Evolutionary conservation across 106 monocot genomes (phyloP), one percentile per base, ranked within the genome.

Genomic region (Dioscorea alata): DNA sequence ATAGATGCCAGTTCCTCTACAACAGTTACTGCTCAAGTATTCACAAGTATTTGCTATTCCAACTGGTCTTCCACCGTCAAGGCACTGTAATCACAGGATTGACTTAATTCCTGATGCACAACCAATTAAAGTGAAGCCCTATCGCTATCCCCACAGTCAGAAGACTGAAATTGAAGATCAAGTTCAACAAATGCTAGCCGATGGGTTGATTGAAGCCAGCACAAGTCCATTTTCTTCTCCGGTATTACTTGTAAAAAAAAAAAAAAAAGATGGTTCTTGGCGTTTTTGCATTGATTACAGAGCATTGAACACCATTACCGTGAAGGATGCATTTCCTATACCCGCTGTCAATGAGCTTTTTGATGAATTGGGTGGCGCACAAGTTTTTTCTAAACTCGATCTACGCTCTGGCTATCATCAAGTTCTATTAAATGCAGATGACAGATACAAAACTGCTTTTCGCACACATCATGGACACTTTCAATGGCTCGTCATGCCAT

Each of bases 91-190:
- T 13, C 35, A 42, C 20, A 4, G 35, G 64, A 35, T n/a, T 16
- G 18, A 5, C 18, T 17, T 65, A 6, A 16, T 42, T 8, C 33
- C 64, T 12, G 0, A 18, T 13, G 64, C 64, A 4, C 6, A 4
- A 1, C 64, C 64, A 35, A 42, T 16, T 4, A 65, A 65, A 5
- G 33, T 65, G 13, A 18, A 42, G 3, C 32, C 64, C 4, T 65
- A 35, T 17, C 5, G 64, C 4, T 65, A 65, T 34, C 32, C 35
- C 13, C 34, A 35, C 4, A 18, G n/a, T 2, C 64, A 65, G 35
- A 65, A 65, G 64, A 35, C 9, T n/a, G 64, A 65, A 20, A 65
- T 65, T 18, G 64, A 65, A 35, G 17, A 34, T 6, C 18, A 17
- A 34, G 64, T 65, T 0, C 19, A 16, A 2, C 33, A 65, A 42